phyloP scores from a whole-genome alignment of 441 rosid species.

The Corymbia citriodora region DNA sequence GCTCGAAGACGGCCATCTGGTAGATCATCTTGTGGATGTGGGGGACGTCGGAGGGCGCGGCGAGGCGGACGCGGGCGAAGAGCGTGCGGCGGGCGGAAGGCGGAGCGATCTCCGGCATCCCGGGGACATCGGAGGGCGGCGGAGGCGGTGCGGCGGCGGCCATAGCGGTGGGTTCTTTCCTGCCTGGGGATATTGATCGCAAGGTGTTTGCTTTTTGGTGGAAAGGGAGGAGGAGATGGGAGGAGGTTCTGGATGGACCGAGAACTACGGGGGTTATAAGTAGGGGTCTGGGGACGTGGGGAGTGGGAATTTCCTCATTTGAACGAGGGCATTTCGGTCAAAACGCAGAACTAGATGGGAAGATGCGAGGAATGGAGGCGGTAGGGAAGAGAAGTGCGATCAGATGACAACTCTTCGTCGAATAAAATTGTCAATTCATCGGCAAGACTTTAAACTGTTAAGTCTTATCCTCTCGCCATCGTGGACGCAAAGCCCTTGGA shows the following conservation, averaged over 20 bases:
- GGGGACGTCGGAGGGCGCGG: slow-evolving; percentile 66
- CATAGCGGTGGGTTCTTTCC: slow-evolving; percentile 18
- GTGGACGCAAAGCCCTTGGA: too few relatives aligned
- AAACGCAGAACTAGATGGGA: background rate
- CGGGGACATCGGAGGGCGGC: slow-evolving; percentile 60
- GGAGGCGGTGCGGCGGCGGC: slow-evolving; percentile 96
- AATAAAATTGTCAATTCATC: background rate
- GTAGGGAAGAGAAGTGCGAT: background rate
- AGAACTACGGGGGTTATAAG: background rate
- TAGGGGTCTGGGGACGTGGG: background rate
- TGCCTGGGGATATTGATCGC: background rate
- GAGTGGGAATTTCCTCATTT: background rate
- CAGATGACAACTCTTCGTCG: background rate
- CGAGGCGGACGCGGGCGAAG: slow-evolving; percentile 85
- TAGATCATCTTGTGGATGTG: slow-evolving; percentile 81
- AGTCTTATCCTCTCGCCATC: too few relatives aligned
- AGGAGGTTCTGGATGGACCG: background rate
- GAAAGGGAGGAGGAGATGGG: background rate
- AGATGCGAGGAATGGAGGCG: background rate
- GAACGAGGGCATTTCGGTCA: background rate
- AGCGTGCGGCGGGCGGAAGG: slow-evolving; percentile 34
- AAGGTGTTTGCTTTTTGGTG: background rate
- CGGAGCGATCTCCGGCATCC: slow-evolving; percentile 30
- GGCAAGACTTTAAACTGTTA: too few relatives aligned
- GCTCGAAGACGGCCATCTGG: slow-evolving; percentile 88